phyloP scores from a whole-genome alignment of 2,329 filamentous ascomycete genomes.

The Pseudogymnoascus sp. region DNA sequence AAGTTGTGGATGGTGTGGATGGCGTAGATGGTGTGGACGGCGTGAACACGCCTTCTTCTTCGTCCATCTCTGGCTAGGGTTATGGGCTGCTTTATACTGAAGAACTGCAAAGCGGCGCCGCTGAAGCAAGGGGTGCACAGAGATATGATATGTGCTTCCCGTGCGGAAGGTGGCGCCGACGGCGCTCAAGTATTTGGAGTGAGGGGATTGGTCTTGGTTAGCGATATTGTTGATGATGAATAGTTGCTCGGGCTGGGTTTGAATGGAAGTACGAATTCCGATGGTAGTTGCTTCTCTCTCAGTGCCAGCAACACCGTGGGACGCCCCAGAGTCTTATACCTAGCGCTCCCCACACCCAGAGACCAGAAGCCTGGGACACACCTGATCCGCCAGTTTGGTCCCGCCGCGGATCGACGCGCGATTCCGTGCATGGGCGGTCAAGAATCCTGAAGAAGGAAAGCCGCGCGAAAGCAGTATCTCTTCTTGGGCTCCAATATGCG shows the following conservation, averaged over 20 bases:
- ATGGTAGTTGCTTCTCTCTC: not conserved
- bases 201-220: not conserved
- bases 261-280: not conserved
- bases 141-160: not conserved
- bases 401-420: not conserved
- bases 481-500: not conserved
- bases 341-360: not conserved
- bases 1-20: not conserved
- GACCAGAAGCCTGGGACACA: not conserved
- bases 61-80: not conserved
- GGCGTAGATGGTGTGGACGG: not conserved
- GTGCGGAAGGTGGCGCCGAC: not conserved
- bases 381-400: conserved; percentile 3
- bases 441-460: not conserved
- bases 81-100: not conserved
- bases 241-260: not conserved
- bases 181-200: not conserved
- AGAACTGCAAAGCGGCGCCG: not conserved
- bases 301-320: not conserved
- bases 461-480: not conserved
- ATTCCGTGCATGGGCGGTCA: not conserved
- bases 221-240: not conserved
- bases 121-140: not conserved
- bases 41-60: not conserved
- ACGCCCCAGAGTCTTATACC: not conserved